A percentile compares a stretch with the other conserved stretches of the same genome.
phyloP scores from a whole-genome alignment of 805 yeast species.

The Starmerella sp. region DNA sequence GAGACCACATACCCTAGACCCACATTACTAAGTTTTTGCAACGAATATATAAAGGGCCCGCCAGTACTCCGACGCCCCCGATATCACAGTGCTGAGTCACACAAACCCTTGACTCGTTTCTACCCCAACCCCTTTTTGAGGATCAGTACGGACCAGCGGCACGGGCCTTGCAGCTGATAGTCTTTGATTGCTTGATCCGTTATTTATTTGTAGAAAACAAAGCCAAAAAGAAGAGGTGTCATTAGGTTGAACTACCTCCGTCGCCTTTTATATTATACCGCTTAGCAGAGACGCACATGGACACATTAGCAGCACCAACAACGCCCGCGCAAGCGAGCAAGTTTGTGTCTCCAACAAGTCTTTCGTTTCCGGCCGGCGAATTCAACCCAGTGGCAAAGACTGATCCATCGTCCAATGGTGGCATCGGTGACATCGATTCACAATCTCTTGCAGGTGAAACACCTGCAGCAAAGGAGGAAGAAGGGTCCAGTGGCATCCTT shows the following conservation, averaged over 20 bases:
- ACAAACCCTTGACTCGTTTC: constrained; percentile 1
- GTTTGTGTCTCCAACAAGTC: constrained; percentile 55
- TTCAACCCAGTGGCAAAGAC: constrained; percentile 1
- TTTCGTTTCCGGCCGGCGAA: constrained; percentile 39
- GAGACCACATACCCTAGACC: constrained; percentile 5
- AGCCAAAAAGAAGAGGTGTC: constrained; percentile 15
- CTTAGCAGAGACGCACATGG: constrained; percentile 35
- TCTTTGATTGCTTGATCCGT: constrained; percentile 4
- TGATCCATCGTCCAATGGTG: constrained; percentile 5
- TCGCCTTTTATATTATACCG: background rate
- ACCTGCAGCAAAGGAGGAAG: constrained; percentile 25
- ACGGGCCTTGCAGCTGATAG: background rate
- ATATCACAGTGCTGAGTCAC: constrained; percentile 5
- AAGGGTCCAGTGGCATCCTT: constrained; percentile 85
- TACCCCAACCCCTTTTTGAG: constrained; percentile 5
- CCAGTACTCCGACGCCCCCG: constrained; percentile 2
- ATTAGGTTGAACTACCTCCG: constrained; percentile 20
- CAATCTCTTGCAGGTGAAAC: constrained; percentile 1
- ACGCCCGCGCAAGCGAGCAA: constrained; percentile 68
- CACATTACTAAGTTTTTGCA: constrained; percentile 9
- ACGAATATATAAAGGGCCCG: constrained; percentile 16
- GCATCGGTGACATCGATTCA: background rate
- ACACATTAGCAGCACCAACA: constrained; percentile 62
- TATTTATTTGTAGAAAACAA: constrained; percentile 1
- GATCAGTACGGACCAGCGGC: background rate